Base-by-base conservation (phyloP, 805 yeast genomes). In the Candida koratica region DNA sequence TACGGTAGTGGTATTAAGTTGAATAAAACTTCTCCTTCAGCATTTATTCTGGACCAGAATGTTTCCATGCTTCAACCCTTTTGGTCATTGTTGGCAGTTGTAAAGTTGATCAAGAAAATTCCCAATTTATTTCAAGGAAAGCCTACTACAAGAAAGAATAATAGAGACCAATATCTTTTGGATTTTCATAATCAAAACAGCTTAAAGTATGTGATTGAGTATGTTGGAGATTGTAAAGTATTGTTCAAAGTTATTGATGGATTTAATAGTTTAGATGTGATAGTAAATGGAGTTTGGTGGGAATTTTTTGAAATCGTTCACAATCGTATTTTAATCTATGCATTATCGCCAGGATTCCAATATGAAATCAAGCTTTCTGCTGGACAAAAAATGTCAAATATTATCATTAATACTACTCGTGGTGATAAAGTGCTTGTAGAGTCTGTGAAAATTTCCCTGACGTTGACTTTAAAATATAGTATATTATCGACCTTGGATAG, bases 41-140 rank as follows among this genome's bases (percentile, higher is more conserved):
- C 45, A 2, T 27, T 41, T 9, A 42, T 44, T 6, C 32, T 42
- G 25, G 43, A 44, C 24, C 40, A 37, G 26, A 42, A 36, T 18
- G 17, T 37, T 10, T 39, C 45, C n/a, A 34, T 42, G 10, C 17
- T 42, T 3, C 72, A 67, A 44, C 71, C 72, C 8, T 53, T 67
- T 28, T 67, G 73, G 73, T 57, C 67, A 1, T 48, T 65, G 39
- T 41, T 67, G 12, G 71, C 73, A 2, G 70, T 67, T 0, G 44
- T 55, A 16, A 65, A 64, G 31, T 52, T 64, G 6, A 43, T 65
- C 5, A 28, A 52, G 11, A 45, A 42, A 17, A 47, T 49, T 17
- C 61, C 69, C 1, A 42, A 43, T 12, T 45, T 58, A 5, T 66
- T 67, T 30, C 50, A 55, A 15, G 69, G 67, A 6, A 46, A 52